Evolutionary conservation across 768 basidiomycete species (phyloP).

Genomic region (Lentinula raphanica): DNA sequence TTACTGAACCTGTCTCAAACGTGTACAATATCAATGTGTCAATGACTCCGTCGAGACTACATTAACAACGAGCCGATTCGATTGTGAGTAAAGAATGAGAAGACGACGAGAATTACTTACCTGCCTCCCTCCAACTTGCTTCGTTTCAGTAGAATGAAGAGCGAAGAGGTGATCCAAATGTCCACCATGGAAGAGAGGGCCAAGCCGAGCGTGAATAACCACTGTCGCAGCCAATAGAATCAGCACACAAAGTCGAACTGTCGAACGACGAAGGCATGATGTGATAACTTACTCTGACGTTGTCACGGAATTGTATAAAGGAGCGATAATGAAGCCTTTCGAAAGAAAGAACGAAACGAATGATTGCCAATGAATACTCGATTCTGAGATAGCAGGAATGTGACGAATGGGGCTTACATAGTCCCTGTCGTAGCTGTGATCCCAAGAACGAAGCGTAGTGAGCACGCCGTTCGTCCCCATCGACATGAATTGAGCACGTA

Average conservation of each 20-base stretch:
- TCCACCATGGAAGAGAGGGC: conserved; percentile 45
- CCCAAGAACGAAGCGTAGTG: not conserved
- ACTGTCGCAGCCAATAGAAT: conserved; percentile 24
- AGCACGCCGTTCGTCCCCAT: too few species aligned
- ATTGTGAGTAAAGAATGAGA: too few species aligned
- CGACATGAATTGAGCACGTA: conserved; percentile 12
- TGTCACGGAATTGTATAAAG: conserved; percentile 14
- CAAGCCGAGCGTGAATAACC: conserved; percentile 50
- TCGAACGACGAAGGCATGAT: not conserved
- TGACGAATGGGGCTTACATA: not conserved
- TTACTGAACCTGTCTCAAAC: conserved; percentile 48
- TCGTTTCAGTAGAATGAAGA: conserved; percentile 37
- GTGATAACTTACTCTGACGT: conserved; percentile 13
- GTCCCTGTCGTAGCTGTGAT: not conserved
- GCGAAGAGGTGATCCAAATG: conserved; percentile 40
- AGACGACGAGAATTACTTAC: conserved; percentile 19
- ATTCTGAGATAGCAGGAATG: not conserved
- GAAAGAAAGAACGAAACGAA: not conserved
- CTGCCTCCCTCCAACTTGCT: conserved; percentile 33
- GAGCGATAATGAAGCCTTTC: conserved; percentile 5
- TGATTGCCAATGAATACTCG: not conserved
- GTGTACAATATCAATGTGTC: conserved; percentile 43
- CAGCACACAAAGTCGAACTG: not conserved
- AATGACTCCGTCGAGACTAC: conserved; percentile 43
- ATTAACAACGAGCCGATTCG: not conserved